Evolutionary conservation across 2,329 filamentous ascomycete species (phyloP).

Genomic region (Pseudohalonectria lignicola): DNA sequence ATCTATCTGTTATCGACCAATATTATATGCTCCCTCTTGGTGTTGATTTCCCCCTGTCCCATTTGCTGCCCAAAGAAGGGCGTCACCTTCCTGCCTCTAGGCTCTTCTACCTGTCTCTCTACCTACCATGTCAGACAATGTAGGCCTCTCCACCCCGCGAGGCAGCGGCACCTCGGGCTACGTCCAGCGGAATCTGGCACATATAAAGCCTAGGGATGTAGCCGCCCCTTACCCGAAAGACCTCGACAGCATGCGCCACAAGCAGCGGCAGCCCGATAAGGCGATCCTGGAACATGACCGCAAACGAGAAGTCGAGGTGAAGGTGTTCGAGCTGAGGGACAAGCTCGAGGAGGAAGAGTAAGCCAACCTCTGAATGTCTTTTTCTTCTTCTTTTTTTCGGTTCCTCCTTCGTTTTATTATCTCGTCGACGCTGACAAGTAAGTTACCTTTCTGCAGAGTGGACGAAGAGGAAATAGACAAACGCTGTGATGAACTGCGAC

Average conservation of each 20-base stretch:
- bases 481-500: constrained; percentile 54
- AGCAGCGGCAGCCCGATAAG: constrained; percentile 75
- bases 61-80: no score
- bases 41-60: no score
- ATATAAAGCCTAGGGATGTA: constrained; percentile 74
- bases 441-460: constrained; percentile 38
- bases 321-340: constrained; percentile 84
- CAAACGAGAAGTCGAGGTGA: constrained; percentile 82
- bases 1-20: no score
- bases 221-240: constrained; percentile 64
- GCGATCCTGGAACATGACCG: constrained; percentile 92
- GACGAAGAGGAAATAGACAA: constrained; percentile 88
- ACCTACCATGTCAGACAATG: constrained; percentile 99
- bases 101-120: no score
- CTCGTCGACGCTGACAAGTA: neutral
- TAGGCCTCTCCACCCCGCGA: constrained; percentile 86
- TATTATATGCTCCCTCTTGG: no score
- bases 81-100: no score
- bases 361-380: constrained; percentile 15
- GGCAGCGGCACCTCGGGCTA: constrained; percentile 96
- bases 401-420: neutral
- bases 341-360: constrained; percentile 84
- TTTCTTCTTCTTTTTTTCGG: neutral
- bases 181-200: constrained; percentile 89
- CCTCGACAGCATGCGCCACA: constrained; percentile 58